Evolutionary conservation across 306 rosid species (phyloP), one percentile per base, ranked within the genome.

Genomic region (Luffa aegyptiaca): DNA sequence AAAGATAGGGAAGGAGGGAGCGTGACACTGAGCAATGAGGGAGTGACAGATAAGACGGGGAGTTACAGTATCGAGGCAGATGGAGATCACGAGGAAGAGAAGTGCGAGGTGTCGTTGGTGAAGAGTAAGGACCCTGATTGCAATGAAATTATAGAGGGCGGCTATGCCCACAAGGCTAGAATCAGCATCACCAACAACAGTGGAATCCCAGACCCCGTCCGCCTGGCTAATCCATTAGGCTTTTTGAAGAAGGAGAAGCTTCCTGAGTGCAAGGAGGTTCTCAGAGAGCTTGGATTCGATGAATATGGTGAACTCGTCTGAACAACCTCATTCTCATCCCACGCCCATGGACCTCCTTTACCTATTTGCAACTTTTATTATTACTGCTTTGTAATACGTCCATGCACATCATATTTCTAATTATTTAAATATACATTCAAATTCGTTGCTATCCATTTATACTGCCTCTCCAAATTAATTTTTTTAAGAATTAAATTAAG

Each of bases 81-180:
- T 0, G 94, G 92, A 42, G 97, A 94, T 52, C 97, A 89, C 4
- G 95, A 86, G 53, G 95, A 92, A 10, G 98, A 94, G 49, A 20
- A 64, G 0, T 94, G 98, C 63, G 78, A 85, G 71, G 89, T 94
- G 18, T 1, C 9, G 0, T 78, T 94, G 2, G 63, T 85, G 55
- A 82, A 83, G 56, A 94, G 98, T 61, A 81, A 82, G 5, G 70
- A 84, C 6, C 0, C 64, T 0, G 93, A 89, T 0, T 94, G 98
- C 68, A 2, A 78, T 0, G 97, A 91, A 80, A 5, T 88, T 0
- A 69, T 80, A 78, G 1, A 0, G 0, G 88, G 82, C 0, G 20
- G 83, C 0, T 80, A 79, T 73, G 52, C 46, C 0, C 85, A 88
- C 21, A 86, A 84, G 1, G 89, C 97, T 0, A 88, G 79, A 78